Evolutionary conservation across 2,329 filamentous ascomycete species (phyloP), one percentile per base, ranked within the genome.

Genomic region (Botrytis medusae): DNA sequence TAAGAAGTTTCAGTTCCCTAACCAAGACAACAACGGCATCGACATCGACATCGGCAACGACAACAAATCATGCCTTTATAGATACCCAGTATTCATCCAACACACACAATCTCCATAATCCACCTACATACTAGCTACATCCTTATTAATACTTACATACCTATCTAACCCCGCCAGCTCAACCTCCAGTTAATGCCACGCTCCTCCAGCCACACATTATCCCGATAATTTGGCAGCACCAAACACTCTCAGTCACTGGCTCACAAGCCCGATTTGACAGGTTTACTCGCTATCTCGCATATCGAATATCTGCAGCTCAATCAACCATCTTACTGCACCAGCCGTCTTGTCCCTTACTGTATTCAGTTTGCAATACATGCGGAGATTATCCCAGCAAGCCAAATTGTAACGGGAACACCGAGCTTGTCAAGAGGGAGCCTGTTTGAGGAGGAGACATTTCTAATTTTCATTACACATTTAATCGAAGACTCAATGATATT

Each of bases 201-300:
- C 67, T 69, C 44, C 67, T 40, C 67, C 67, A 69, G 67, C 51
- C 67, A 69, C 67, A 51, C 32, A 34, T n/a, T 61, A 18, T 61
- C 25, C 18, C 59, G 40, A 61, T n/a, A 16, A n/a, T n/a, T 62
- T 4, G 60, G 14, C 37, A 29, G 42, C 37, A 29, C 25, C 37
- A 40, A 5, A 42, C 37, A 20, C 25, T 16, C 16, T 63, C 37
- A n/a, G 34, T 61, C 59, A n/a, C 59, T n/a, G 22, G 61, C 8
- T 63, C 40, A 20, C 22, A 42, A 42, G 22, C 60, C 25, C 37
- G 60, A 42, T 42, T 62, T 44, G 3, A 10, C 61, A 63, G n/a
- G 59, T 18, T 40, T 40, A 18, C 14, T n/a, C 25, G 20, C 22
- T 29, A 18, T n/a, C n/a, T 44, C 25, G 37, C n/a, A n/a, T 32